phyloP scores from a whole-genome alignment of 257 asterid genomes.

The Solanum ahanhuiri region DNA sequence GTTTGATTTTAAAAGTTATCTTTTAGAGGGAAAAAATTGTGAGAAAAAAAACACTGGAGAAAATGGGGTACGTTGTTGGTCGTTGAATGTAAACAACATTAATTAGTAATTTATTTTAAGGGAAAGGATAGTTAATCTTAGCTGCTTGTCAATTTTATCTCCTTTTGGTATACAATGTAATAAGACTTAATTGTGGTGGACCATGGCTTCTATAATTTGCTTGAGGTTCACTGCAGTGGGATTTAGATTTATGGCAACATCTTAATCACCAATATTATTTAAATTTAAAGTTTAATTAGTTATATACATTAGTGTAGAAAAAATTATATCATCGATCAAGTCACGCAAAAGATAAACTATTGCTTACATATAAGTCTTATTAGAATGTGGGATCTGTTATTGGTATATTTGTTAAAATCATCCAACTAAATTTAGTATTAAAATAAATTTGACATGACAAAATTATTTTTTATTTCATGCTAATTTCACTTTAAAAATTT shows the following conservation, averaged over 20 bases:
- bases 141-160: slow-evolving; percentile 24
- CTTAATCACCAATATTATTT: not conserved
- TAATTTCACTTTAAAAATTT: too few species aligned
- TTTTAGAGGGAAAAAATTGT: slow-evolving; percentile 3
- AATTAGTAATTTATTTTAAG: not conserved
- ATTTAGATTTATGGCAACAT: slow-evolving; percentile 11
- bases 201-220: slow-evolving; percentile 34
- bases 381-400: not conserved
- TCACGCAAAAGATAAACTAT: not conserved
- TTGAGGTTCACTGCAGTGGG: slow-evolving; percentile 19
- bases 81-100: slow-evolving; percentile 27
- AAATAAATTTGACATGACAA: too few species aligned
- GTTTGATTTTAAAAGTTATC: not conserved
- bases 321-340: not conserved
- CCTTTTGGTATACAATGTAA: slow-evolving; percentile 26
- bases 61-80: slow-evolving; percentile 23
- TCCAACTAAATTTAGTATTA: too few species aligned
- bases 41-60: slow-evolving; percentile 4
- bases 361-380: not conserved
- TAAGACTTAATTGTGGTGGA: slow-evolving; percentile 34
- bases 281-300: not conserved
- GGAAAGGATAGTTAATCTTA: slow-evolving; percentile 14
- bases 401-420: not conserved
- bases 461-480: too few species aligned
- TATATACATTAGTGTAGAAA: not conserved